These are phyloP conservation scores for Colletotrichum cereale DNA, from an alignment of 2,329 filamentous ascomycete species.

Conservation along the genomic window DNA sequence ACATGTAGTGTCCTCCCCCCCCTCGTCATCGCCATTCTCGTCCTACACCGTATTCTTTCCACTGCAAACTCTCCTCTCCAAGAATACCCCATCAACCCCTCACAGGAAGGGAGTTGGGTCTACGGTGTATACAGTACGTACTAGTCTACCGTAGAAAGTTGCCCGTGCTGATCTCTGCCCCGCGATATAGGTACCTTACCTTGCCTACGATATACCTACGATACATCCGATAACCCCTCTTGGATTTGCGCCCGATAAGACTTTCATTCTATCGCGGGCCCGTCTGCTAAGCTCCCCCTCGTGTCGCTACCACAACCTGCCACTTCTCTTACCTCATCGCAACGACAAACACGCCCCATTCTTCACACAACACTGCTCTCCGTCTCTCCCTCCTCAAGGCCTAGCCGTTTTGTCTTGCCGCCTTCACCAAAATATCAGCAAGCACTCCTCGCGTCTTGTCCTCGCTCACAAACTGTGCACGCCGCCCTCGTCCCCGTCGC, in stretches of 20 bases:
- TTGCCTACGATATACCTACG: slow-evolving; percentile 25
- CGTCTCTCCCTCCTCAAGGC: neutral
- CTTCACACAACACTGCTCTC: slow-evolving; percentile 23
- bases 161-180: slow-evolving; percentile 7
- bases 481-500: neutral
- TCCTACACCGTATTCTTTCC: too few relatives aligned
- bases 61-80: neutral
- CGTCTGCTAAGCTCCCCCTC: neutral
- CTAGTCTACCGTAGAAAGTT: too few relatives aligned
- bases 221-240: slow-evolving; percentile 27
- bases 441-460: neutral
- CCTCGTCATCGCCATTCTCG: neutral
- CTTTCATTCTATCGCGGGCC: slow-evolving; percentile 19
- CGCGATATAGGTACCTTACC: too few relatives aligned
- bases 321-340: slow-evolving; percentile 29
- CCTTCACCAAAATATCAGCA: neutral
- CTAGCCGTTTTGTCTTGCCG: neutral
- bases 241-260: slow-evolving; percentile 23
- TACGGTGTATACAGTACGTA: too few relatives aligned
- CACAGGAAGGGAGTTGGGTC: slow-evolving; percentile 11
- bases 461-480: neutral
- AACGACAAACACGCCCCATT: slow-evolving; percentile 6
- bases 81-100: slow-evolving; percentile 22
- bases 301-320: slow-evolving; percentile 31
- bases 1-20: neutral